Percentiles rank a stretch among this genome's conserved stretches.
phyloP scores from a whole-genome alignment of 495 filamentous ascomycete genomes.

The Cryomyces minteri region DNA sequence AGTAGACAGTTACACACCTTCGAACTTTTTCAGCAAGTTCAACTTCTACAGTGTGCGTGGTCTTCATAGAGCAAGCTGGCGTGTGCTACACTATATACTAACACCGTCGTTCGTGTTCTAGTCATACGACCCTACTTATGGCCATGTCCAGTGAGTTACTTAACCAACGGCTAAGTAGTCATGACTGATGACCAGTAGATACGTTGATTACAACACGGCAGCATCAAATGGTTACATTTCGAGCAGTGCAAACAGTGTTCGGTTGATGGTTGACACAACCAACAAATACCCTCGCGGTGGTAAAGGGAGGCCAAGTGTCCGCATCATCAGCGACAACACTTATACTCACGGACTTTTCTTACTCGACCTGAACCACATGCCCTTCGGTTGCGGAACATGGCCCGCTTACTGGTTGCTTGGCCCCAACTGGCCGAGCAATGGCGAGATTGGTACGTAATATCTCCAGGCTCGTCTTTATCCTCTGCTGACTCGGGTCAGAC shows the following conservation, averaged over 20 bases:
- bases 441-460: slow-evolving; percentile 38
- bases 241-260: slow-evolving; percentile 6
- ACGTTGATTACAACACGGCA: slow-evolving; percentile 4
- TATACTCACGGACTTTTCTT: slow-evolving; percentile 21
- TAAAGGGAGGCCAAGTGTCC: slow-evolving; percentile 15
- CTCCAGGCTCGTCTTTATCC: not conserved
- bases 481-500: slow-evolving; percentile 25
- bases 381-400: slow-evolving; percentile 17
- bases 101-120: not conserved
- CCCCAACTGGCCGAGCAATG: slow-evolving; percentile 54
- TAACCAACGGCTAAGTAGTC: not conserved
- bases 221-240: slow-evolving; percentile 10
- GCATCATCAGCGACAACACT: slow-evolving; percentile 12
- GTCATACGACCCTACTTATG: slow-evolving; percentile 14
- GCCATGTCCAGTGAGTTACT: slow-evolving; percentile 14
- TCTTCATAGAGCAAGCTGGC: not conserved
- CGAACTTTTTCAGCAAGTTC: slow-evolving; percentile 16
- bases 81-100: not conserved
- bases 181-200: slow-evolving; percentile 2
- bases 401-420: slow-evolving; percentile 47
- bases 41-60: slow-evolving; percentile 13
- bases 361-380: slow-evolving; percentile 20
- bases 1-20: slow-evolving; percentile 8
- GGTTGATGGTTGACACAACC: slow-evolving; percentile 16
- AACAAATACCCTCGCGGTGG: slow-evolving; percentile 8